Base-by-base conservation (phyloP, 208 protist species). In the Acanthamoeba divionensis region DNA sequence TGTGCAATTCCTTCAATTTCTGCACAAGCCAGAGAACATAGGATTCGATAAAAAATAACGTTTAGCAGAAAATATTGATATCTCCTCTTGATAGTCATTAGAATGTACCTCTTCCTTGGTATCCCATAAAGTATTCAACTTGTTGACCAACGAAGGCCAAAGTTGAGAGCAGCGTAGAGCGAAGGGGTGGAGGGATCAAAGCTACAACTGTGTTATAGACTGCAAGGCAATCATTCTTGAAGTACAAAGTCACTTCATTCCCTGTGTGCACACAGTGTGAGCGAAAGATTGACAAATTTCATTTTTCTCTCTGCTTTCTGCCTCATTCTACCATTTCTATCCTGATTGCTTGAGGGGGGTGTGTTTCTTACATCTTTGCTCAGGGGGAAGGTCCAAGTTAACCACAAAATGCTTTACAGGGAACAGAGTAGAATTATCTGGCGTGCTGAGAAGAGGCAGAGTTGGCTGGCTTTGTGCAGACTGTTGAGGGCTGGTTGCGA, bases 1-100 rank as follows among this genome's bases (percentile, higher is more conserved):
- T 55, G 47, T n/a, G 69, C 69, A 26, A 80, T 21, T 31, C 69
- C 69, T 80, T 80, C 36, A 31, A 80, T 55, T 26, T 80, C 69
- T 80, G 69, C 13, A 41, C 13, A 10, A 21, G 13, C 13, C 8
- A 48, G 24, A 44, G 10, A 6, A 48, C 38, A 75, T 6, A 6
- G 5, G 12, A 8, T 6, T 52, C n/a, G n/a, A n/a, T n/a, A n/a
- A n/a, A n/a, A n/a, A n/a, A n/a, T n/a, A n/a, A 6, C 6, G 10
- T 41, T 9, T 9, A 75, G 6, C 12, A 31, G 60, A 67, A 31
- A 31, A n/a, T n/a, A 31, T 9, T n/a, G 60, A 6, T n/a, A 31
- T 38, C 29, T 12, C 26, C 2, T 33, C 18, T 45, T 15, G 31
- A 2, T 45, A n/a, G 5, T 2, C 2, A 10, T 69, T 12, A 4